These are phyloP conservation scores for Podospora appendiculata DNA, from an alignment of 495 filamentous ascomycete species.

Conservation along the genomic window DNA sequence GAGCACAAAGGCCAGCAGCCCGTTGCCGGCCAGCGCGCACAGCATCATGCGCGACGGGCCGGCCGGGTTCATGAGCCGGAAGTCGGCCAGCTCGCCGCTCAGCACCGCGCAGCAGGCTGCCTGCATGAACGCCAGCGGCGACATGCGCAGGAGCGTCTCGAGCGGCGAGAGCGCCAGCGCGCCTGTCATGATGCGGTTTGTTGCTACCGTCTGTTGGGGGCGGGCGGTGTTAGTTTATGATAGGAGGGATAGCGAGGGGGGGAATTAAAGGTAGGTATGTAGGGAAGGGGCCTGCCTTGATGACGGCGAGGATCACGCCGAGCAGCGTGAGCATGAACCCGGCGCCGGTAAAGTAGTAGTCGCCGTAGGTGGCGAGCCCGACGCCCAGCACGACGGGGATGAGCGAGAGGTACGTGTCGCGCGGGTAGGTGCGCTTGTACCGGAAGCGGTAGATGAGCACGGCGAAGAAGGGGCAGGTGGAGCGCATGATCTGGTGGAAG, in stretches of 20 bases:
- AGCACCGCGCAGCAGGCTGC: slow-evolving; percentile 39
- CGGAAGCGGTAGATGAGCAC: slow-evolving; percentile 46
- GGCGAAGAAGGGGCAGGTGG: slow-evolving; percentile 47
- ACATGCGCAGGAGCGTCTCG: slow-evolving; percentile 49
- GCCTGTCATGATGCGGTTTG: slow-evolving; percentile 50
- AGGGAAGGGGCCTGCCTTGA: slow-evolving; percentile 32
- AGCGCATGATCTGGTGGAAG: slow-evolving; percentile 53
- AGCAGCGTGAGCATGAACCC: slow-evolving; percentile 47
- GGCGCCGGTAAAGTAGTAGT: slow-evolving; percentile 47
- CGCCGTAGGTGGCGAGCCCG: slow-evolving; percentile 46
- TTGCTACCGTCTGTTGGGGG: slow-evolving; percentile 36
- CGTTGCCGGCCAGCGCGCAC: slow-evolving; percentile 36
- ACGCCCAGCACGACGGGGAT: slow-evolving; percentile 51
- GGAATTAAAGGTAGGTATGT: background rate
- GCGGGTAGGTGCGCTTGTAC: slow-evolving; percentile 39
- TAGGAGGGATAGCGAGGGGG: background rate
- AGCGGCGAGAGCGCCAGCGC: slow-evolving; percentile 41
- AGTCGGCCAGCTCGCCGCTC: slow-evolving; percentile 35
- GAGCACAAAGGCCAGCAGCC: slow-evolving; percentile 42
- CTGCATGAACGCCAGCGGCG: slow-evolving; percentile 45
- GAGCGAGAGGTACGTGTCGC: slow-evolving; percentile 45
- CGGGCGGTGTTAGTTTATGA: too few relatives aligned
- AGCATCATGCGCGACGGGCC: slow-evolving; percentile 10
- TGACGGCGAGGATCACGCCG: slow-evolving; percentile 44
- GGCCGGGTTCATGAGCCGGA: slow-evolving; percentile 10